Percentiles rank a stretch among this genome's conserved stretches.
phyloP scores from a whole-genome alignment of 75 land plant species.

The Pinus albicaulis region DNA sequence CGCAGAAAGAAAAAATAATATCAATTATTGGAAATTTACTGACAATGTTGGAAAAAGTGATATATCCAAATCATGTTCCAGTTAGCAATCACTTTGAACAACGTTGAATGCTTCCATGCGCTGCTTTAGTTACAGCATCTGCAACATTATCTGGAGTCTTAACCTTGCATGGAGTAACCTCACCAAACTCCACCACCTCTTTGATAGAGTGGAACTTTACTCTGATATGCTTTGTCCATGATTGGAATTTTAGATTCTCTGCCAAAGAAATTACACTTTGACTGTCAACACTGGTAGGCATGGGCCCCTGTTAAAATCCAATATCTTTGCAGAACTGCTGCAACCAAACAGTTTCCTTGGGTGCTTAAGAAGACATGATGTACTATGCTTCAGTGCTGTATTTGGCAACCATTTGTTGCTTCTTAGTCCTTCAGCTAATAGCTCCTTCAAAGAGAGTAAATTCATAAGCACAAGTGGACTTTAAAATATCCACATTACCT shows the following conservation, averaged over 20 bases:
- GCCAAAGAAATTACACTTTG: constrained; percentile 10
- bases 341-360: background rate
- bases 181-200: constrained; percentile 5
- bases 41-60: too few species aligned
- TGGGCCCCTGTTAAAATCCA: background rate
- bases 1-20: too few species aligned
- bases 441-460: background rate
- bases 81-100: background rate
- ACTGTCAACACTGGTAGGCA: background rate
- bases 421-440: background rate
- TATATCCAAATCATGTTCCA: background rate
- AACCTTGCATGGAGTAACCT: background rate
- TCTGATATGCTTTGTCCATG: constrained; percentile 14
- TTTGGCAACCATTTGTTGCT: background rate
- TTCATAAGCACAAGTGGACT: background rate
- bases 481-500: background rate
- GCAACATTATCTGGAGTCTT: background rate
- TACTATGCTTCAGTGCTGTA: background rate
- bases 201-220: constrained; percentile 18
- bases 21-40: too few species aligned
- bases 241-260: constrained; percentile 12
- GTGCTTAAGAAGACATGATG: background rate
- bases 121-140: background rate
- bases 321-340: background rate
- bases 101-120: too few species aligned